Evolutionary conservation across 1,284 basidiomycete genomes (phyloP), one percentile per base, ranked within the genome.

Genomic region (Gymnopus androsaceus): DNA sequence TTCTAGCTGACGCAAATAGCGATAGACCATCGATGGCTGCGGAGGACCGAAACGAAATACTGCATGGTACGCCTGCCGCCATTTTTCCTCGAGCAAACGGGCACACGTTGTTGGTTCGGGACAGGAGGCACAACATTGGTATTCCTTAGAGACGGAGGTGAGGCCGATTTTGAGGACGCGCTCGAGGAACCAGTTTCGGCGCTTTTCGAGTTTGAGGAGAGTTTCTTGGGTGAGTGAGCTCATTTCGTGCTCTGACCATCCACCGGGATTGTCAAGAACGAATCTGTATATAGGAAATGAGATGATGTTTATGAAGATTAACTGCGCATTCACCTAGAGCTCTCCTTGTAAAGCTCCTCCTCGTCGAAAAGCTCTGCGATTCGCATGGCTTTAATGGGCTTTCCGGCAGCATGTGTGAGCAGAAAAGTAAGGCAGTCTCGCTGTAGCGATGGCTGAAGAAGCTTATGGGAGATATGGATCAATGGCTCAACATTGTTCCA

Each of bases 181-280:
- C 69, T 98, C 95, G 31, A 97, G 81, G 72, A 96, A 96, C 94
- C 94, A 96, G 54, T 87, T 94, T 54, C 94, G 83, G 90, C 91
- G 77, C 69, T 92, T 93, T 71, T 94, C 92, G 15, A 96, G 81
- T 67, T 94, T 95, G 49, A 95, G 75, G 12, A 92, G 76, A 0
- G 94, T 96, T 57, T 87, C 85, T 53, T 86, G 84, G 59, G 83
- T 88, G 31, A 95, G 78, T 0, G 84, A 88, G 58, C 85, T 85
- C 59, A 95, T 76, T 66, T 96, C 94, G 34, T 85, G 76, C 57
- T 94, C 91, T 2, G 83, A 79, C 89, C 90, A 92, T 3, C 90
- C 89, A 28, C 90, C 88, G 19, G 92, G 91, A 67, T 93, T 93
- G 67, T 96, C 94, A 19, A 96, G 78, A 5, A 95, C 90, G 66